phyloP scores from a whole-genome alignment of 2,329 filamentous ascomycete species.

The Fusarium tuaranense region DNA sequence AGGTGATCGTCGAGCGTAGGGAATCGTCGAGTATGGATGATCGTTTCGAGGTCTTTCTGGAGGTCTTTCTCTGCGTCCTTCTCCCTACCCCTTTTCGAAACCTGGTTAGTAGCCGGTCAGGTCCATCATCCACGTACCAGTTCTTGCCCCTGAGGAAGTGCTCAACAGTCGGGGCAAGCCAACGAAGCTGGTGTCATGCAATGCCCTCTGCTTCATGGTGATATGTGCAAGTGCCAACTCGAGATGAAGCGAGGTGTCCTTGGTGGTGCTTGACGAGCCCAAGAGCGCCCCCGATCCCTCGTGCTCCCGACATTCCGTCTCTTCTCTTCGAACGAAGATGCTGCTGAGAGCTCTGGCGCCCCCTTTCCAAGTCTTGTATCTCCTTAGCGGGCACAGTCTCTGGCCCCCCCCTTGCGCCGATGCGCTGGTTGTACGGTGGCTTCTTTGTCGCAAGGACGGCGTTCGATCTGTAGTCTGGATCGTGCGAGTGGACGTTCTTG shows the following conservation, averaged over 20 bases:
- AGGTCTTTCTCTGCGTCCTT: neutral
- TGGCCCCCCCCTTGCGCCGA: neutral
- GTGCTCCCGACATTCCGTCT: neutral
- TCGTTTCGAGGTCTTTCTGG: neutral
- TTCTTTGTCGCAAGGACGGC: neutral
- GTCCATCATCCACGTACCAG: neutral
- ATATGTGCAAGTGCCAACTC: neutral
- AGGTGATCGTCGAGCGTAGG: neutral
- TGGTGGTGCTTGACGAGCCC: neutral
- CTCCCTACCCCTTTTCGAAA: neutral
- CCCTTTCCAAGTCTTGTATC: neutral
- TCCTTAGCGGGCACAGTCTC: neutral
- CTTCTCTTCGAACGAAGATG: neutral
- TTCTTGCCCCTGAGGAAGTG: neutral
- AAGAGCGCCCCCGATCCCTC: neutral
- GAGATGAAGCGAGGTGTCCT: neutral
- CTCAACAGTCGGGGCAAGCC: no score
- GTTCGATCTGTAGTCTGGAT: no score
- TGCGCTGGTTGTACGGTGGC: neutral
- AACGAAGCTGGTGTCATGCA: neutral
- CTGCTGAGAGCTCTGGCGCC: no score
- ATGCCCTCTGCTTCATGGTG: neutral
- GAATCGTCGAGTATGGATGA: neutral
- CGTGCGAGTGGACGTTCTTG: neutral
- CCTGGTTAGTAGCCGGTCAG: neutral